A percentile compares a stretch with the other conserved stretches of the same genome.
Conservation (phyloP, 768 basidiomycete species). For the Cyathus striatus region DNA sequence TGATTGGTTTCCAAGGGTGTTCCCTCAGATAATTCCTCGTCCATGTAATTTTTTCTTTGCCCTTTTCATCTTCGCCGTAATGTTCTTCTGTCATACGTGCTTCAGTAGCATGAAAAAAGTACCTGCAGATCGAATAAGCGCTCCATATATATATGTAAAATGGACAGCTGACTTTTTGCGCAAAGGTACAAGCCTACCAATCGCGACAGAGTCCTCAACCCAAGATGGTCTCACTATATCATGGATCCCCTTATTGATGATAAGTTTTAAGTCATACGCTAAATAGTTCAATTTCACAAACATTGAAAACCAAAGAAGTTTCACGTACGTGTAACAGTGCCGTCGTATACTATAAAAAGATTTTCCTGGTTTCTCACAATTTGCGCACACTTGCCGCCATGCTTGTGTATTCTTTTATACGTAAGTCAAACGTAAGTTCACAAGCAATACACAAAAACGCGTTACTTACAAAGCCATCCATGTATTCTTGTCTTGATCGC, state of each 20-base stretch:
- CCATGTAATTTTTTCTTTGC: constrained; percentile 18
- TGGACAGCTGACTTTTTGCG: constrained; percentile 50
- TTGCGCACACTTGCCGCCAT: constrained; percentile 66
- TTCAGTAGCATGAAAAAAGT: constrained; percentile 73
- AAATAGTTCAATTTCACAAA: background rate
- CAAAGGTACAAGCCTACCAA: constrained; percentile 52
- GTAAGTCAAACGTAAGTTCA: too few species aligned
- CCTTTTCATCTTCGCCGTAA: constrained; percentile 40
- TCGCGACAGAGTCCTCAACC: constrained; percentile 73
- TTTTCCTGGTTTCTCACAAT: constrained; percentile 50
- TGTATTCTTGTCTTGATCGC: constrained; percentile 63
- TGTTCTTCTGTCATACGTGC: constrained; percentile 44
- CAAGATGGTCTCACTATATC: constrained; percentile 80
- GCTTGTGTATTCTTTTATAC: constrained; percentile 63
- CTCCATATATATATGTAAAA: constrained; percentile 2
- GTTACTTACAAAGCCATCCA: constrained; percentile 57
- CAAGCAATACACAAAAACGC: background rate
- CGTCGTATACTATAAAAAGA: constrained; percentile 62
- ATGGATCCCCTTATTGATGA: constrained; percentile 64
- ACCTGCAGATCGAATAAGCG: constrained; percentile 36
- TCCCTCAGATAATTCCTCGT: constrained; percentile 8
- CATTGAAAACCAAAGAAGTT: background rate
- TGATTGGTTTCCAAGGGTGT: constrained; percentile 11
- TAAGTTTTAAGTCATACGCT: constrained; percentile 69
- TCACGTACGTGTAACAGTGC: constrained; percentile 58